A percentile compares a stretch with the other conserved stretches of the same genome.
phyloP scores from a whole-genome alignment of 1,139 yeast species.

The Yamadazyma blattariae region DNA sequence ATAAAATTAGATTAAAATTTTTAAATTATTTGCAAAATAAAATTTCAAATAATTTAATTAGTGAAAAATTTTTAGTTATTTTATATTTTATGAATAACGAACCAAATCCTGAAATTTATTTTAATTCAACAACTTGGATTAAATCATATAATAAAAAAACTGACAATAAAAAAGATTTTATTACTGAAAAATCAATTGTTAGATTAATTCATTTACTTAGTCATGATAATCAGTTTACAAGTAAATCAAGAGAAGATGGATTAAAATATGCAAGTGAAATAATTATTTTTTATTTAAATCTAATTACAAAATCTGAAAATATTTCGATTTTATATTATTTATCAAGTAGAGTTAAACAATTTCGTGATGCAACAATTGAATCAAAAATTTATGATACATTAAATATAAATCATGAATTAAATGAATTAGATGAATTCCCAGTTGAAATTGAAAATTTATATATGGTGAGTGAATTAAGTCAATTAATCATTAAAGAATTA shows the following conservation, averaged over 20 bases:
- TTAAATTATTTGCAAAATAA: constrained; percentile 50
- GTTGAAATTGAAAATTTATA: constrained; percentile 46
- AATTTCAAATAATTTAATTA: constrained; percentile 50
- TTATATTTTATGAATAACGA: constrained; percentile 78
- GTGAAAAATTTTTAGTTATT: constrained; percentile 65
- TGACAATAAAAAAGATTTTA: constrained; percentile 39
- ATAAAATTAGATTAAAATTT: constrained; percentile 55
- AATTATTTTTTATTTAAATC: constrained; percentile 56
- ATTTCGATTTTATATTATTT: constrained; percentile 72
- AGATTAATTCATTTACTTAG: constrained; percentile 69
- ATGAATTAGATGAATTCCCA: constrained; percentile 24
- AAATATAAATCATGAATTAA: constrained; percentile 31
- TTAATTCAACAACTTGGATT: constrained; percentile 68
- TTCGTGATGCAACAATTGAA: constrained; percentile 54
- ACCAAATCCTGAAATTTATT: constrained; percentile 50
- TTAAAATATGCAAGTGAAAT: constrained; percentile 55
- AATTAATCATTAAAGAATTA: constrained; percentile 57
- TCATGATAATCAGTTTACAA: constrained; percentile 68
- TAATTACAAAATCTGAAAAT: constrained; percentile 65
- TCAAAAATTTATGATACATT: constrained; percentile 28
- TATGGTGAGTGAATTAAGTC: constrained; percentile 70
- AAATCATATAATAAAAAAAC: constrained; percentile 53
- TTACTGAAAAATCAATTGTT: constrained; percentile 62
- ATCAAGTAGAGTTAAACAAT: constrained; percentile 78
- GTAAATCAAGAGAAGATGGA: constrained; percentile 30